These are phyloP conservation scores for Ascochyta lentis DNA, from an alignment of 2,329 filamentous ascomycete species.

Conservation along the genomic window DNA sequence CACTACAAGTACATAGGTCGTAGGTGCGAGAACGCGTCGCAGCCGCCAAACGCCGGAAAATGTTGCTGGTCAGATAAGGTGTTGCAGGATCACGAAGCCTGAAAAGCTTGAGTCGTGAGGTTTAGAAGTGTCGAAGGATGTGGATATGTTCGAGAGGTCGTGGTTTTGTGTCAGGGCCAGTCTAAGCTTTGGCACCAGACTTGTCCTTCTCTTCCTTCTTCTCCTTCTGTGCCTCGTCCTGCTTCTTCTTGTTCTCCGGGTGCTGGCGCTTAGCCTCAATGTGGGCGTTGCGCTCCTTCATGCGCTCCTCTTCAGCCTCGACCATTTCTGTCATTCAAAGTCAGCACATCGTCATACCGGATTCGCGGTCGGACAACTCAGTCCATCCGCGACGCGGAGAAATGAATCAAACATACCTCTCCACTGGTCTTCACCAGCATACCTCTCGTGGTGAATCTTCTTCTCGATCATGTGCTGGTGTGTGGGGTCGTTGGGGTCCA, in stretches of 20 bases:
- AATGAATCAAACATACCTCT: conserved; percentile 64
- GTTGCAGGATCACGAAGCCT: neutral
- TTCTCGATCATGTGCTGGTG: conserved; percentile 87
- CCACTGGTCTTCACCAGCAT: conserved; percentile 92
- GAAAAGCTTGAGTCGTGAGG: neutral
- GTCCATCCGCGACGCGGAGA: neutral
- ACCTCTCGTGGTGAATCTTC: conserved; percentile 84
- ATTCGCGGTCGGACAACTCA: conserved; percentile 17
- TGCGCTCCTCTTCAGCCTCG: conserved; percentile 73
- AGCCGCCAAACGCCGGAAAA: conserved; percentile 28
- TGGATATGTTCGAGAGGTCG: neutral
- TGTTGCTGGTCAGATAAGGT: neutral
- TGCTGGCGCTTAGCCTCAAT: conserved; percentile 24
- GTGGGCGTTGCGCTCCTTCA: conserved; percentile 57
- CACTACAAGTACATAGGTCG: conserved; percentile 25
- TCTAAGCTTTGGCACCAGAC: conserved; percentile 16
- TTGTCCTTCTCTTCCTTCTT: conserved; percentile 34
- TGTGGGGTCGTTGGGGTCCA: conserved; percentile 81
- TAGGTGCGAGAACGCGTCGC: conserved; percentile 8
- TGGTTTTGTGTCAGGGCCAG: neutral
- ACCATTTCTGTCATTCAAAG: conserved; percentile 72
- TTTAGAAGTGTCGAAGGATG: neutral
- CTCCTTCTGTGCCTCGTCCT: conserved; percentile 24
- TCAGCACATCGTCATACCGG: conserved; percentile 22
- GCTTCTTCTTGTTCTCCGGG: conserved; percentile 21